Percentiles rank a stretch among this genome's conserved stretches.
Conservation (phyloP, 1,284 basidiomycete genomes). For the Puccinia novopanici region DNA sequence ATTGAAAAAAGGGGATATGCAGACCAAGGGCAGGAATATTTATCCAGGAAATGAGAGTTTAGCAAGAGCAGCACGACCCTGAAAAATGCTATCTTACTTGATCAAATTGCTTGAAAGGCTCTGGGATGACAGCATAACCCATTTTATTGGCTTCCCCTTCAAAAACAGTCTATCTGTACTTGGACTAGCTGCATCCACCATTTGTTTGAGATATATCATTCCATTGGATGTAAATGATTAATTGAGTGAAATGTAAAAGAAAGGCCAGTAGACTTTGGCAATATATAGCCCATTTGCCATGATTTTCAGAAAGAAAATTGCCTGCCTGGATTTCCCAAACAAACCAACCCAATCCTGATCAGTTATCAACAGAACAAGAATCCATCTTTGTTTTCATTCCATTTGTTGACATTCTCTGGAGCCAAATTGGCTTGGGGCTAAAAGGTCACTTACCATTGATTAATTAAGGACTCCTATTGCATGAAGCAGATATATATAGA, state of each 20-base stretch:
- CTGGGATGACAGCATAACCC: slow-evolving; percentile 45
- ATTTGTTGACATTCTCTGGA: not conserved
- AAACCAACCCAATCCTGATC: not conserved
- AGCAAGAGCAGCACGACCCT: not conserved
- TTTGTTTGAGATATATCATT: slow-evolving; percentile 44
- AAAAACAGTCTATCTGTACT: slow-evolving; percentile 27
- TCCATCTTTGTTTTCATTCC: not conserved
- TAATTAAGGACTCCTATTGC: slow-evolving; percentile 29
- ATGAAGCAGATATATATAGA: not conserved
- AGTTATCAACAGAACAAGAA: not conserved
- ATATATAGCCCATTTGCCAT: slow-evolving; percentile 46
- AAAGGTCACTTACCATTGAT: slow-evolving; percentile 40
- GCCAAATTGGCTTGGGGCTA: not conserved
- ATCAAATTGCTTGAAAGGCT: slow-evolving; percentile 42
- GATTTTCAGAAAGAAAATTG: slow-evolving; percentile 38
- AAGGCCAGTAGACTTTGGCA: slow-evolving; percentile 39
- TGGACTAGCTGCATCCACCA: slow-evolving; percentile 47
- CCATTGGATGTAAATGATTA: slow-evolving; percentile 47
- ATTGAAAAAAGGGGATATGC: too few relatives aligned
- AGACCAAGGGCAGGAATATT: not conserved
- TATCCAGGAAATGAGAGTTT: not conserved
- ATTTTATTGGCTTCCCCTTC: slow-evolving; percentile 42
- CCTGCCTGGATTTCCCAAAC: slow-evolving; percentile 7
- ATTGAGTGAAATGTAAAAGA: slow-evolving; percentile 17
- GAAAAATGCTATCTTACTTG: not conserved